phyloP scores from a whole-genome alignment of 2,329 filamentous ascomycete species.

The Clonostachys rosea region DNA sequence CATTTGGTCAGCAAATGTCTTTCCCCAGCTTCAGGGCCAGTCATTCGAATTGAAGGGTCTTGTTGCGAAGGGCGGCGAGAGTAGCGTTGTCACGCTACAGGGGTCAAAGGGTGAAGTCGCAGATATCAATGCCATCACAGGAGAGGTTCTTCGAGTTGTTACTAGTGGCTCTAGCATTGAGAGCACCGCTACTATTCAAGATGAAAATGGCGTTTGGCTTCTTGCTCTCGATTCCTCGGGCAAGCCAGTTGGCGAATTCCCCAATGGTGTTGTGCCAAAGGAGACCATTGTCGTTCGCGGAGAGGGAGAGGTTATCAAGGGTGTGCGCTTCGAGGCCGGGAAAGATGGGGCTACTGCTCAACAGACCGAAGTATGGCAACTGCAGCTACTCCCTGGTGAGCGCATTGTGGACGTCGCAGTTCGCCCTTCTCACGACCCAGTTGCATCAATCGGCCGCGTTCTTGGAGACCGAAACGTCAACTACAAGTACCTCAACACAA shows the following conservation, averaged over 20 bases:
- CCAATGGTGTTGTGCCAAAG: constrained; percentile 39
- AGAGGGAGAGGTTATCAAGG: constrained; percentile 44
- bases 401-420: constrained; percentile 64
- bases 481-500: constrained; percentile 96
- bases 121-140: constrained; percentile 46
- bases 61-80: constrained; percentile 45
- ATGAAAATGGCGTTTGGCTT: constrained; percentile 45
- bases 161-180: constrained; percentile 13
- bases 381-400: constrained; percentile 62
- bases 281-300: constrained; percentile 51
- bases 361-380: constrained; percentile 63
- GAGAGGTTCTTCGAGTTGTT: constrained; percentile 40
- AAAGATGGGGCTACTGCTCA: constrained; percentile 30
- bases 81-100: constrained; percentile 49
- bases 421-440: constrained; percentile 72
- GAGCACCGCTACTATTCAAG: constrained; percentile 48
- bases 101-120: constrained; percentile 58
- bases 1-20: constrained; percentile 68
- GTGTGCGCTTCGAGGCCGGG: constrained; percentile 40
- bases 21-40: constrained; percentile 48
- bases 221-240: constrained; percentile 48
- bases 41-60: constrained; percentile 67
- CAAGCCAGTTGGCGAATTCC: constrained; percentile 35
- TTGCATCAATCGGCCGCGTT: constrained; percentile 92
- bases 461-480: constrained; percentile 87